Evolutionary conservation across 108 stramenopile species (phyloP).

Genomic region (Pseudonitzschia pungens): DNA sequence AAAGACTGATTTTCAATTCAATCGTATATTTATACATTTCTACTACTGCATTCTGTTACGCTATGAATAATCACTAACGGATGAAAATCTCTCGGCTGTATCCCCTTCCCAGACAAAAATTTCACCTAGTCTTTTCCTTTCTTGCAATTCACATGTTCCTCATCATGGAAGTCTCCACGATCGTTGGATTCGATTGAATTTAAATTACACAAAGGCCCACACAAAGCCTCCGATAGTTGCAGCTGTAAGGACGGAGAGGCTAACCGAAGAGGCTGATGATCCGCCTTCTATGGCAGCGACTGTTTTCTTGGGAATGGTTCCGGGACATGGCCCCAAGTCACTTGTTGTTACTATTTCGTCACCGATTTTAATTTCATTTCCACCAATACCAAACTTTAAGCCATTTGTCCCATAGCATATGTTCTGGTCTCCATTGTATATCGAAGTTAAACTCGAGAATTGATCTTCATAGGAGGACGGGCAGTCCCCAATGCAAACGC

Average conservation of each 20-base stretch:
- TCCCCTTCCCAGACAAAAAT: too few species aligned
- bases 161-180: too few species aligned
- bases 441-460: not conserved
- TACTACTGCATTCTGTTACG: too few species aligned
- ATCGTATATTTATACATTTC: too few species aligned
- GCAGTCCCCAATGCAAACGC: not conserved
- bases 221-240: not conserved
- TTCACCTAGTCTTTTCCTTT: too few species aligned
- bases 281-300: not conserved
- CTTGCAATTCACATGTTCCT: too few species aligned
- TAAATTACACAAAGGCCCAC: too few species aligned
- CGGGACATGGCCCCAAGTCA: conserved; percentile 4
- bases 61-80: too few species aligned
- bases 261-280: not conserved
- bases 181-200: too few species aligned
- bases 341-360: not conserved
- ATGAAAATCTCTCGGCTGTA: too few species aligned
- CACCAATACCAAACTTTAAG: conserved; percentile 1
- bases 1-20: too few species aligned
- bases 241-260: not conserved
- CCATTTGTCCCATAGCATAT: not conserved
- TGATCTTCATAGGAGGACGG: not conserved
- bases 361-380: conserved; percentile 2
- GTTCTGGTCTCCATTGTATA: not conserved
- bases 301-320: not conserved